Evolutionary conservation across 345 rosid species (phyloP), one percentile per base, ranked within the genome.

Genomic region (Eucalyptus sp.): DNA sequence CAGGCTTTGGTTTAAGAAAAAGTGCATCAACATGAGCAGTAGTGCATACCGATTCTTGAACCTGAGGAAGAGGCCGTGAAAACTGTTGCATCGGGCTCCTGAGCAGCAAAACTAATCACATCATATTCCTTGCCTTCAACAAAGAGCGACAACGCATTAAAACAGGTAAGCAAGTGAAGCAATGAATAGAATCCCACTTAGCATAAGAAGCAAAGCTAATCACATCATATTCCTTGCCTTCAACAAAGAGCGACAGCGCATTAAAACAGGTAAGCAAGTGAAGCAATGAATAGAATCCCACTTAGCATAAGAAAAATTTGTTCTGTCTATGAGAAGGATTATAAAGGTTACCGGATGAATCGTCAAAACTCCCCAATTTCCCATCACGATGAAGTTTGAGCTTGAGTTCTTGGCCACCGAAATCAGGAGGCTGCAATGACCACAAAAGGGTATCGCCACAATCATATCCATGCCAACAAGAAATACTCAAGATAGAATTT

Each of bases 201-300:
- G 41, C 83, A 85, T 5, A 11, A 7, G 16, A 56, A 79, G 93
- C 91, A 90, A 52, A 91, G 90, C 95, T 94, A 89, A 95, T 92
- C 17, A 97, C 88, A 54, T 94, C 95, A 91, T 92, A 93, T 83
- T 62, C 89, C 90, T 94, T 94, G 87, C 99, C 99, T 96, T 93
- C 86, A 86, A 91, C 46, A 88, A 68, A 24, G 51, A 91, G 68
- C 5, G 87, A 89, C 4, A 33, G 7, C 10, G 68, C 29, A 48
- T 60, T 15, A 33, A 18, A 17, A 86, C 25, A 76, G 41, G 22
- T 18, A 87, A 49, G 86, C 25, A 48, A 87, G 27, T 18, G n/a
- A 43, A 44, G 66, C 48, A 3, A 71, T 7, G 3, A 18, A 58
- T 62, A 7, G 8, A 80, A 86, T n/a, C 48, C 15, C 13, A 7